Evolutionary conservation across 768 basidiomycete genomes (phyloP).

Genomic region (Podaxis carcinomalis): DNA sequence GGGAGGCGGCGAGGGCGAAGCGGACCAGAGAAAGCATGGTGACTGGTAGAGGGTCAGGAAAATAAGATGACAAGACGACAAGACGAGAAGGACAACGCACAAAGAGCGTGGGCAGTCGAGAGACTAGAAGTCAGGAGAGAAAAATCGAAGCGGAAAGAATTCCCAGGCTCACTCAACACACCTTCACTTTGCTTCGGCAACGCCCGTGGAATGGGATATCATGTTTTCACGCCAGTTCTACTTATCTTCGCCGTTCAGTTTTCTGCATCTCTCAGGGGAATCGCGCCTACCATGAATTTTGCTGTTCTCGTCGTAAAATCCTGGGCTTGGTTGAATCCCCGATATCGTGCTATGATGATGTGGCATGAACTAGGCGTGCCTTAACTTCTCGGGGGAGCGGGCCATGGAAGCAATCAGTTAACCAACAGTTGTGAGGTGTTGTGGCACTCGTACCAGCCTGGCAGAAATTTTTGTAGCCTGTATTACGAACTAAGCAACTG

Average conservation of each 20-base stretch:
- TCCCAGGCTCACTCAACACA: background rate
- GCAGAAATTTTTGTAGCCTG: background rate
- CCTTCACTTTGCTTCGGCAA: background rate
- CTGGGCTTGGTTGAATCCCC: background rate
- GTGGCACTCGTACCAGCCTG: background rate
- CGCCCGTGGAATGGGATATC: background rate
- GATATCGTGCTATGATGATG: background rate
- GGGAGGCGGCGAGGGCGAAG: constrained; percentile 18
- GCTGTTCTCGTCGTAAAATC: background rate
- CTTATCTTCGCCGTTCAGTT: too few relatives aligned
- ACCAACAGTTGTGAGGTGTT: background rate
- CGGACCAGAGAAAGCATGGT: constrained; percentile 2
- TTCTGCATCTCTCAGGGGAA: too few relatives aligned
- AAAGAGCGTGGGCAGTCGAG: background rate
- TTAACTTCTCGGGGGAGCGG: background rate
- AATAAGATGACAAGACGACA: background rate
- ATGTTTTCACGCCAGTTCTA: background rate
- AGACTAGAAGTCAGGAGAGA: background rate
- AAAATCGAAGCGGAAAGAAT: background rate
- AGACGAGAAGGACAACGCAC: background rate
- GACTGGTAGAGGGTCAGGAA: background rate
- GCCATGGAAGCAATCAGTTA: background rate
- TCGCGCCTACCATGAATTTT: background rate
- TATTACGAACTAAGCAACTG: background rate
- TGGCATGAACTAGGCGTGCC: background rate